Conservation (phyloP, 1,284 basidiomycete genomes). For the Apiotrichum domesticum region DNA sequence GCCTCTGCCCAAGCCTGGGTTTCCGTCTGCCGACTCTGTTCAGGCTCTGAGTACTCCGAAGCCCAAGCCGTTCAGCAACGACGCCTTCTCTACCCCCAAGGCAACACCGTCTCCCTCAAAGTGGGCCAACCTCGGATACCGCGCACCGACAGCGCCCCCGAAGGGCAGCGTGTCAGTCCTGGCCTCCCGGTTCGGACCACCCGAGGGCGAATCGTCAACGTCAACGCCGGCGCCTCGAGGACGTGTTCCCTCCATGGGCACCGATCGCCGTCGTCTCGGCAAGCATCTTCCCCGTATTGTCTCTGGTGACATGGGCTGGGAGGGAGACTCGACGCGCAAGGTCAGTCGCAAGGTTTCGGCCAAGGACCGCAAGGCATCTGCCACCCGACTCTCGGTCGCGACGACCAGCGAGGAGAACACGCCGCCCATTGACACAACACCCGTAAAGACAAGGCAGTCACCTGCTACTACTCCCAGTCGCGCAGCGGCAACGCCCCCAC, state of each 20-base stretch:
- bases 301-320: conserved; percentile 43
- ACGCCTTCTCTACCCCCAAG: conserved; percentile 9
- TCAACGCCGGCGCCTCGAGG: neutral
- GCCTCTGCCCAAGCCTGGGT: too few species aligned
- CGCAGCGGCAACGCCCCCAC: neutral
- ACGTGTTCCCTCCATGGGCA: conserved; percentile 12
- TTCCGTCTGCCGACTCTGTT: too few species aligned
- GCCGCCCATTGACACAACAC: conserved; percentile 7
- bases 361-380: conserved; percentile 21
- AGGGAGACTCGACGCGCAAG: conserved; percentile 22
- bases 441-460: neutral
- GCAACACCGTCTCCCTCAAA: conserved; percentile 4
- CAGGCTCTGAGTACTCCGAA: neutral
- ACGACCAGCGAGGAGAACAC: conserved; percentile 12
- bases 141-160: conserved; percentile 16
- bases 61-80: conserved; percentile 1
- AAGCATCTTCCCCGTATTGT: conserved; percentile 47
- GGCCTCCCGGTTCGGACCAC: conserved; percentile 13
- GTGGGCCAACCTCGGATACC: conserved; percentile 12
- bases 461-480: neutral
- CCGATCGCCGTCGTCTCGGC: conserved; percentile 42
- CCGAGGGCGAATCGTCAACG: neutral
- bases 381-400: conserved; percentile 11
- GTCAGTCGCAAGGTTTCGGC: conserved; percentile 7
- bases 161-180: conserved; percentile 14